A percentile compares a stretch with the other conserved stretches of the same genome.
Evolutionary conservation across 371 early-diverging fungal species (phyloP).

Genomic region (Rhizopus sp.): DNA sequence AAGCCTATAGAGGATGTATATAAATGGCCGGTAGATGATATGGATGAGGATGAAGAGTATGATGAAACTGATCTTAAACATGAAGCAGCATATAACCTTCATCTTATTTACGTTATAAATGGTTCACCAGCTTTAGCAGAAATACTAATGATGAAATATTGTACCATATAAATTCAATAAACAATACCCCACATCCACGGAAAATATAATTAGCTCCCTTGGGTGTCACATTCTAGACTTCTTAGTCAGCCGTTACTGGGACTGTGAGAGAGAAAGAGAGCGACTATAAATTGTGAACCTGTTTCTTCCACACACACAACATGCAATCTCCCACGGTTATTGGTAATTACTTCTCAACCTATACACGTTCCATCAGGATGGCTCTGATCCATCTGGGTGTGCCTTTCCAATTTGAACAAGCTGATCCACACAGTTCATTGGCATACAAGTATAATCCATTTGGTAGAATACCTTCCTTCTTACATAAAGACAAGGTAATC

Average conservation of each 20-base stretch:
- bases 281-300: too few relatives aligned
- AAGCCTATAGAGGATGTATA: slow-evolving; percentile 32
- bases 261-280: too few relatives aligned
- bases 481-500: slow-evolving; percentile 18
- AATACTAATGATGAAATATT: slow-evolving; percentile 61
- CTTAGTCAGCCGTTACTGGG: too few relatives aligned
- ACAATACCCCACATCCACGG: background rate
- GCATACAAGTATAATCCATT: slow-evolving; percentile 42
- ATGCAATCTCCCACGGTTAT: slow-evolving; percentile 17
- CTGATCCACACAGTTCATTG: slow-evolving; percentile 23
- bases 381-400: slow-evolving; percentile 28
- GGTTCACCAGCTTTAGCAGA: slow-evolving; percentile 77
- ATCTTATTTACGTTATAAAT: slow-evolving; percentile 66
- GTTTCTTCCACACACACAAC: background rate
- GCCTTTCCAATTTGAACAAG: slow-evolving; percentile 18
- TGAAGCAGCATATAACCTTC: slow-evolving; percentile 84
- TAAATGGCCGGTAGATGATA: slow-evolving; percentile 22
- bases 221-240: too few relatives aligned
- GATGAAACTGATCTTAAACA: slow-evolving; percentile 52
- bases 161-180: slow-evolving; percentile 48
- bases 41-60: slow-evolving; percentile 36
- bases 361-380: slow-evolving; percentile 40
- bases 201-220: too few relatives aligned
- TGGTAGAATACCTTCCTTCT: slow-evolving; percentile 38
- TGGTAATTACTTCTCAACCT: slow-evolving; percentile 38